Percentiles rank a stretch among this genome's conserved stretches.
Conservation (phyloP, 208 protist species). For the Plasmodiophora brassicae region DNA sequence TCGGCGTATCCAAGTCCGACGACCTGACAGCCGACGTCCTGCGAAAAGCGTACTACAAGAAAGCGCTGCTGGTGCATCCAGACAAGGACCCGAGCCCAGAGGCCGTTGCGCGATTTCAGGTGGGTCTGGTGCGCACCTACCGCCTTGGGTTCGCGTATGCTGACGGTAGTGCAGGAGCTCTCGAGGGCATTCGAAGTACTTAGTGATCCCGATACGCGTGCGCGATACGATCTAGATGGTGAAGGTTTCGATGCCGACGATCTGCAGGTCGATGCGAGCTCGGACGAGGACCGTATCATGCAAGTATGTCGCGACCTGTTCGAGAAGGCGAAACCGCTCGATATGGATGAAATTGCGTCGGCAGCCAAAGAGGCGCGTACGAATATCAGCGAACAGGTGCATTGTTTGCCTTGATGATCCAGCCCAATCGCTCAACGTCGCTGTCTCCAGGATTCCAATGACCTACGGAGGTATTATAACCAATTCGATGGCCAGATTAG, state of each 20-base stretch:
- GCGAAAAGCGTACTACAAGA: background rate
- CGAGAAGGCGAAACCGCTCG: background rate
- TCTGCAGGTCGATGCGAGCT: background rate
- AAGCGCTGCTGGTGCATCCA: background rate
- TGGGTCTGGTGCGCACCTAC: background rate
- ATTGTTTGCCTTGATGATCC: background rate
- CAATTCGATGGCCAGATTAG: background rate
- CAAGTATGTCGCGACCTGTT: background rate
- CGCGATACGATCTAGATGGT: background rate
- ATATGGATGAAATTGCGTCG: background rate
- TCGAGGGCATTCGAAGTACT: background rate
- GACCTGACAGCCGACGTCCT: constrained; percentile 1
- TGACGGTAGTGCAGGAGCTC: background rate
- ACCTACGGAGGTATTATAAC: background rate
- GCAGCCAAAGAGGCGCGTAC: background rate
- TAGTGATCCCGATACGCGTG: background rate
- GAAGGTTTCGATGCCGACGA: constrained; percentile 8
- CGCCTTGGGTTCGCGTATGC: background rate
- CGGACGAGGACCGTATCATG: background rate
- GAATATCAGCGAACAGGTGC: constrained; percentile 13
- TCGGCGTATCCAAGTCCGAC: background rate
- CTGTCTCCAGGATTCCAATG: background rate
- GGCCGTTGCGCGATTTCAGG: background rate
- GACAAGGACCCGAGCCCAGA: background rate
- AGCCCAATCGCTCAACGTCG: background rate